Conservation (phyloP, 2,329 filamentous ascomycete genomes). For the Saccharata proteae region DNA sequence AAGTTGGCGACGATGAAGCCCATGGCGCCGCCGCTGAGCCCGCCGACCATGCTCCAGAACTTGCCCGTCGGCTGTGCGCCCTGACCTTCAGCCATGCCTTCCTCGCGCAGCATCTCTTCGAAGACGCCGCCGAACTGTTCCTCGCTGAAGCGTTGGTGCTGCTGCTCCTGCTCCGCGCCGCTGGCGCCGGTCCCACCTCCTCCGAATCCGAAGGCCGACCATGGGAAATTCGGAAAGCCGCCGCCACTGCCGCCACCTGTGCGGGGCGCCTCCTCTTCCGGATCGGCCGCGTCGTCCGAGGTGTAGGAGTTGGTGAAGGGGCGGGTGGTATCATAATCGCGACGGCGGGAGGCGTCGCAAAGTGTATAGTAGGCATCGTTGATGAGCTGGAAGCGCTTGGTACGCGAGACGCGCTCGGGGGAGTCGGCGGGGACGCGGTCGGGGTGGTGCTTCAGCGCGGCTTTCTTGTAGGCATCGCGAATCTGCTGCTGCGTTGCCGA, state of each 20-base stretch:
- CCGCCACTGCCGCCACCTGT: constrained; percentile 17
- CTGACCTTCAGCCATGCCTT: constrained; percentile 57
- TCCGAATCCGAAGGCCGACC: constrained; percentile 58
- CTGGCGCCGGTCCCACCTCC: constrained; percentile 18
- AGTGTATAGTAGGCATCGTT: constrained; percentile 92
- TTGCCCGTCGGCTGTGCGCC: constrained; percentile 50
- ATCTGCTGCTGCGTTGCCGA: constrained; percentile 72
- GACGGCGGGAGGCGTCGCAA: constrained; percentile 62
- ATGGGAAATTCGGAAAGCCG: constrained; percentile 48
- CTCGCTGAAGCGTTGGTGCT: constrained; percentile 48
- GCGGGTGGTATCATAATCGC: constrained; percentile 73
- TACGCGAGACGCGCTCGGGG: constrained; percentile 69
- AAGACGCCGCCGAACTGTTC: constrained; percentile 70
- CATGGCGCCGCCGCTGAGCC: constrained; percentile 74
- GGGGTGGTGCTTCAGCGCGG: constrained; percentile 71
- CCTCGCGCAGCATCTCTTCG: constrained; percentile 42
- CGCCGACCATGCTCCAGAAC: constrained; percentile 82
- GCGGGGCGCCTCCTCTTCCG: constrained; percentile 39
- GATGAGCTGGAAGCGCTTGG: constrained; percentile 79
- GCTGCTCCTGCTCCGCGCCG: constrained; percentile 28
- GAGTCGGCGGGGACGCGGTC: constrained; percentile 78
- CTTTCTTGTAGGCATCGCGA: constrained; percentile 90
- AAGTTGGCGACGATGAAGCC: constrained; percentile 94
- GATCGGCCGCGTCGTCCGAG: constrained; percentile 30
- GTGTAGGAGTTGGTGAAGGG: constrained; percentile 37